Base-by-base conservation (phyloP, 2,329 filamentous ascomycete species). In the Nigrograna mackinnonii region DNA sequence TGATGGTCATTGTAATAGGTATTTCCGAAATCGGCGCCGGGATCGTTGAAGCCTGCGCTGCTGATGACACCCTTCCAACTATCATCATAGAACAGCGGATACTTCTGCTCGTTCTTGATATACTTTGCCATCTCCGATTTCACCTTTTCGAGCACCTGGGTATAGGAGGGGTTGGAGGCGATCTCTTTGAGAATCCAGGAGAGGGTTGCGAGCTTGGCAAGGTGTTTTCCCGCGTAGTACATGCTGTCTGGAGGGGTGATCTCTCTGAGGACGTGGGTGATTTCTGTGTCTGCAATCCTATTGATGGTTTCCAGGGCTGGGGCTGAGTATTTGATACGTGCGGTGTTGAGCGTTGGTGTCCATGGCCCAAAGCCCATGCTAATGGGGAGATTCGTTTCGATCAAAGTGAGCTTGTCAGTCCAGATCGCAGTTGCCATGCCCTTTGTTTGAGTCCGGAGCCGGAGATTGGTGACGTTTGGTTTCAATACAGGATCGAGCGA, bases 21-120 rank as follows among this genome's bases (percentile, higher is more conserved):
- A 66, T 96, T 66, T 50, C 94, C 94, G 70, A 96, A 97, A 63
- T 97, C 94, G 0, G 77, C 79, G 2, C 84, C 83, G 4, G 80
- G 67, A 50, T 95, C 81, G 2, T 83, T 84, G 1, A 91, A 95
- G 4, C 84, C 82, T 4, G 86, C 88, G 4, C 83, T 84, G 1
- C 88, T 92, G 1, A 95, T 87, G 5, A 94, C 69, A 1, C 91
- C 91, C 49, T 87, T 88, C 91, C 91, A 96, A 18, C 70, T 71
- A 18, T 71, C 67, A 49, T 82, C 79, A 50, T 82, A 82, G 26
- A 76, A 72, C 4, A 85, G 66, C 0, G 80, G 79, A 38, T 69
- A 84, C 32, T 42, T 39, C 49, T 67, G 66, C 41, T 55, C 46
- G 43, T 74, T 73, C 24, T 64, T 48, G n/a, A 72, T 53, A 76